Percentiles rank a stretch among this genome's conserved stretches.
These are phyloP conservation scores for Gossypium anomalum DNA, from an alignment of 345 rosid genomes.

Conservation along the genomic window DNA sequence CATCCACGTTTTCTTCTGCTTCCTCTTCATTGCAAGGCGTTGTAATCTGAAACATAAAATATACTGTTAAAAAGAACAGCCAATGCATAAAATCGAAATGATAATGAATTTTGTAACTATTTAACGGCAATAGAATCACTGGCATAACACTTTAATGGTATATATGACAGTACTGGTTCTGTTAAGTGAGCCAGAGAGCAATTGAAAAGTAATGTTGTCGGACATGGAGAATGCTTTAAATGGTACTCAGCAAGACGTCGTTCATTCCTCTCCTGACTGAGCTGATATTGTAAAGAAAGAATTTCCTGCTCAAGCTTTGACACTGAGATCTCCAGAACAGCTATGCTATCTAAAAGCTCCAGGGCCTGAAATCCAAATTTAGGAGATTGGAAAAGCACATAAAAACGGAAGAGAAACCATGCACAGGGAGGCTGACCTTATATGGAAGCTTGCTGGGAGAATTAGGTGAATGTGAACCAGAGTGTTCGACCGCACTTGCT, in stretches of 20 bases:
- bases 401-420: conserved; percentile 11
- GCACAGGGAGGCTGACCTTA: conserved; percentile 39
- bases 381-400: conserved; percentile 8
- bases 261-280: conserved; percentile 79
- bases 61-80: neutral
- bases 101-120: neutral
- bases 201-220: conserved; percentile 27
- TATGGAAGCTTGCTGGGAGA: conserved; percentile 66
- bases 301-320: conserved; percentile 81
- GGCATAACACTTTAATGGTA: neutral
- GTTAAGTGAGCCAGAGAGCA: conserved; percentile 22
- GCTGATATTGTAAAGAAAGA: conserved; percentile 54
- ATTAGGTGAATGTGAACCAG: conserved; percentile 39
- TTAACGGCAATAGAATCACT: neutral
- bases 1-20: conserved; percentile 22
- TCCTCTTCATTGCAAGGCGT: conserved; percentile 25
- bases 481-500: conserved; percentile 61
- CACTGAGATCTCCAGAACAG: conserved; percentile 60
- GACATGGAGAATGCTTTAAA: conserved; percentile 39
- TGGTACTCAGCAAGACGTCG: conserved; percentile 62
- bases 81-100: neutral
- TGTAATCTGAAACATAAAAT: conserved; percentile 29
- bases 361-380: conserved; percentile 45
- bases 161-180: conserved; percentile 23
- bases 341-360: conserved; percentile 70